These are phyloP conservation scores for Scutellaria barbata DNA, from an alignment of 257 asterid species.

Conservation along the genomic window DNA sequence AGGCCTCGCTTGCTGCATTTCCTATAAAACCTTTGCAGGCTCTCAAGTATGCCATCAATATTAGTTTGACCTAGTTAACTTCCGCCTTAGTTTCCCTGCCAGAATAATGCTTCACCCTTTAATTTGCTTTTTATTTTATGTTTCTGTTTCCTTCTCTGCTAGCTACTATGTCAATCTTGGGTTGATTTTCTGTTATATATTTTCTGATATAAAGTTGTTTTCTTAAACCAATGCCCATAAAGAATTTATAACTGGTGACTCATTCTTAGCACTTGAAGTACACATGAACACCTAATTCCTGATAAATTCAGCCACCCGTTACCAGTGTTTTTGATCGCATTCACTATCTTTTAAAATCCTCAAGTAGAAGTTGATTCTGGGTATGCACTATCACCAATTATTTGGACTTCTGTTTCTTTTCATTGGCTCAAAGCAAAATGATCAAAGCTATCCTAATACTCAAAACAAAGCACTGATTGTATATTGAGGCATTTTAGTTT, in stretches of 20 bases:
- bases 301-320: not conserved
- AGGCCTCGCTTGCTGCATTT: constrained; percentile 79
- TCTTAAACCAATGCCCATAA: constrained; percentile 11
- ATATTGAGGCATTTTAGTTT: constrained; percentile 9
- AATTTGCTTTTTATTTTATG: not conserved
- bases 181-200: constrained; percentile 19
- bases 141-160: constrained; percentile 18
- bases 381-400: not conserved
- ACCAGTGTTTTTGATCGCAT: constrained; percentile 7
- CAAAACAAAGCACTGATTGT: constrained; percentile 1
- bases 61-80: constrained; percentile 28
- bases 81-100: constrained; percentile 34
- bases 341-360: constrained; percentile 22
- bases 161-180: constrained; percentile 23
- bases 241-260: constrained; percentile 18
- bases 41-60: constrained; percentile 65
- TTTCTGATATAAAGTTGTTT: constrained; percentile 12
- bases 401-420: constrained; percentile 11
- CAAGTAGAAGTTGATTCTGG: not conserved
- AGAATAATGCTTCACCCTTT: constrained; percentile 21
- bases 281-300: not conserved
- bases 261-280: constrained; percentile 18
- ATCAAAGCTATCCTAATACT: constrained; percentile 10
- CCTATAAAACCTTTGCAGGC: constrained; percentile 94
- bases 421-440: not conserved